A percentile compares a stretch with the other conserved stretches of the same genome.
These are phyloP conservation scores for Auriscalpium orientale DNA, from an alignment of 768 basidiomycete species.

Conservation along the genomic window DNA sequence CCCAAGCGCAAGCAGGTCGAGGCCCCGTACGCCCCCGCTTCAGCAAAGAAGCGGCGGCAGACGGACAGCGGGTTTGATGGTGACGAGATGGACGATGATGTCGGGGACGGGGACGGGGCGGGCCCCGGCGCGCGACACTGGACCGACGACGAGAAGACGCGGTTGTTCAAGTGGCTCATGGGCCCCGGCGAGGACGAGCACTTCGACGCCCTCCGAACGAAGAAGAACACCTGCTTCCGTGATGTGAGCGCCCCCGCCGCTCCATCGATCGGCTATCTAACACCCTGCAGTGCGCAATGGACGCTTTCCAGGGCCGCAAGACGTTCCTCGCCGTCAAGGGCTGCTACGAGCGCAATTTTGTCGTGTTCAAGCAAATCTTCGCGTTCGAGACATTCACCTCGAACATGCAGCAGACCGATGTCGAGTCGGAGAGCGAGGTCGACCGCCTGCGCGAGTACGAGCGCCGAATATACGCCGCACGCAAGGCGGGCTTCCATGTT, in stretches of 20 bases:
- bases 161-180: slow-evolving; percentile 75
- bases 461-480: slow-evolving; percentile 56
- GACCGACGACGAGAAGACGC: slow-evolving; percentile 79
- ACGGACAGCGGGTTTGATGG: slow-evolving; percentile 11
- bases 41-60: slow-evolving; percentile 13
- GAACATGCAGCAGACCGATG: slow-evolving; percentile 27
- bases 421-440: slow-evolving; percentile 42
- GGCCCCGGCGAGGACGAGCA: slow-evolving; percentile 63
- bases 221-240: slow-evolving; percentile 77
- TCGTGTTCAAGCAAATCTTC: slow-evolving; percentile 77
- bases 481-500: slow-evolving; percentile 59
- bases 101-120: slow-evolving; percentile 14
- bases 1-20: slow-evolving; percentile 16
- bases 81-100: slow-evolving; percentile 16
- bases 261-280: slow-evolving; percentile 1
- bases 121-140: slow-evolving; percentile 68
- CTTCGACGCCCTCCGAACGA: slow-evolving; percentile 69
- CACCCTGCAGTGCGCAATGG: slow-evolving; percentile 48
- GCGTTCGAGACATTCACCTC: slow-evolving; percentile 53
- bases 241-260: slow-evolving; percentile 38
- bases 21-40: slow-evolving; percentile 2
- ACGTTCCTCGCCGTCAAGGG: slow-evolving; percentile 81
- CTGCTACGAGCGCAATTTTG: slow-evolving; percentile 80
- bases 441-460: slow-evolving; percentile 69
- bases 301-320: slow-evolving; percentile 70